These are phyloP conservation scores for Rhodosorus marinus DNA, from an alignment of 23 red algal species.

Conservation along the genomic window DNA sequence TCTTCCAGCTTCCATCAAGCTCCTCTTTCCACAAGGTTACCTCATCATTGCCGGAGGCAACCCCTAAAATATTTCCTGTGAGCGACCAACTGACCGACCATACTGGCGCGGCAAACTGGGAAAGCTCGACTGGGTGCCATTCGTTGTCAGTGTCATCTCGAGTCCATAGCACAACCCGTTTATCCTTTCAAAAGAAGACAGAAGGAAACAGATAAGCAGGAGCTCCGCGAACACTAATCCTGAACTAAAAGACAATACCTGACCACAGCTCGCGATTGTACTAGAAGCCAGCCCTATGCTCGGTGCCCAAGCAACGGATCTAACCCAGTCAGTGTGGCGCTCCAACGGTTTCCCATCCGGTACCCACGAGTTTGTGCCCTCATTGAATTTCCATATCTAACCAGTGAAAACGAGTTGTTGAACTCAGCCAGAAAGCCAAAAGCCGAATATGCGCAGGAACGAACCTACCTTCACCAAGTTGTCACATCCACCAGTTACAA, in stretches of 20 bases:
- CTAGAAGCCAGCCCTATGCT: conserved; percentile 33
- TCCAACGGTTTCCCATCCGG: conserved; percentile 38
- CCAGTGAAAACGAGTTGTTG: background rate
- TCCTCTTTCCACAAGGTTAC: conserved; percentile 81
- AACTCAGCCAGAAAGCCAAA: background rate
- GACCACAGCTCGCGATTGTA: conserved; percentile 46
- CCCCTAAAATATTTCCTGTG: conserved; percentile 60
- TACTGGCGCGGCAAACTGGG: conserved; percentile 40
- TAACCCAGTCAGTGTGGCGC: conserved; percentile 82
- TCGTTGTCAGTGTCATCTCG: conserved; percentile 29
- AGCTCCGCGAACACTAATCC: background rate
- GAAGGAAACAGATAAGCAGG: background rate
- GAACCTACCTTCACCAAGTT: conserved; percentile 62
- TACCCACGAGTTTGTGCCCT: conserved; percentile 24
- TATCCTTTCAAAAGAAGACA: conserved; percentile 66
- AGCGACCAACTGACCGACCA: conserved; percentile 92
- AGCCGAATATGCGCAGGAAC: conserved; percentile 11
- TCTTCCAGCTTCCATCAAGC: conserved; percentile 9
- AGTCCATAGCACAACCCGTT: conserved; percentile 73
- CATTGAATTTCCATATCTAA: conserved; percentile 21
- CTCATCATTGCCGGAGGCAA: conserved; percentile 62
- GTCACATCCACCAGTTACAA: conserved; percentile 88
- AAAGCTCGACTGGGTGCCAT: conserved; percentile 57
- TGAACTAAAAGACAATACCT: too few relatives aligned
- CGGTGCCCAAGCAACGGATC: conserved; percentile 80